Conservation (phyloP, 176 grass and related monocot genomes). For the Bonia amplexicaulis region DNA sequence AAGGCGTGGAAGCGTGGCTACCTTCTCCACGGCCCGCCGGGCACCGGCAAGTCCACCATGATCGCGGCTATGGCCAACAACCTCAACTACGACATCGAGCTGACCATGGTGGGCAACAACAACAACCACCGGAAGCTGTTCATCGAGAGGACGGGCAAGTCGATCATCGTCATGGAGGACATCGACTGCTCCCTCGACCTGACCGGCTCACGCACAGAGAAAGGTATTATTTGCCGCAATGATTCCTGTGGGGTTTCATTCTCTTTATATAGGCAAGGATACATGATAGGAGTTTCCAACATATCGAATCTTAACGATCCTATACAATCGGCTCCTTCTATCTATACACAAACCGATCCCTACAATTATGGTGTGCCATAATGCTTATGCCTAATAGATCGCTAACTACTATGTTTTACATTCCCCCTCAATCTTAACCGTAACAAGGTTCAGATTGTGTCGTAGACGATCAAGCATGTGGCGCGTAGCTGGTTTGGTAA, state of each 20-base stretch:
- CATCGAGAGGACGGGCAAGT: slow-evolving; percentile 49
- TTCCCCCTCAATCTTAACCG: background rate
- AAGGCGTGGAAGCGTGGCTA: slow-evolving; percentile 30
- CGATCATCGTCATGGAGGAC: slow-evolving; percentile 57
- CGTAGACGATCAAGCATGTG: background rate
- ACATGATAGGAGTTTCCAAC: background rate
- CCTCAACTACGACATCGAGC: slow-evolving; percentile 58
- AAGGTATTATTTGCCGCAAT: background rate
- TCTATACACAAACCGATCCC: too few relatives aligned
- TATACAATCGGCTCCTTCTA: too few relatives aligned
- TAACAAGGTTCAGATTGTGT: background rate
- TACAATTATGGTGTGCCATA: too few relatives aligned
- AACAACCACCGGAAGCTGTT: slow-evolving; percentile 50
- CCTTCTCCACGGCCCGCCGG: slow-evolving; percentile 48
- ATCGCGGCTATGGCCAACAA: slow-evolving; percentile 56
- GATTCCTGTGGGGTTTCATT: background rate
- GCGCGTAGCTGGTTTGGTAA: background rate
- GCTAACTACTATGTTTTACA: background rate
- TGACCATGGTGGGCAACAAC: slow-evolving; percentile 41
- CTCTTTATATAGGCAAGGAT: background rate
- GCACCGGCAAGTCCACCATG: slow-evolving; percentile 58
- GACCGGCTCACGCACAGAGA: background rate
- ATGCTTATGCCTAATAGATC: too few relatives aligned
- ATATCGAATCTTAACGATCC: too few relatives aligned
- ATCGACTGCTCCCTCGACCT: slow-evolving; percentile 45